Conservation (phyloP, 176 grass and related monocot species). For the Aegilops speltoides region DNA sequence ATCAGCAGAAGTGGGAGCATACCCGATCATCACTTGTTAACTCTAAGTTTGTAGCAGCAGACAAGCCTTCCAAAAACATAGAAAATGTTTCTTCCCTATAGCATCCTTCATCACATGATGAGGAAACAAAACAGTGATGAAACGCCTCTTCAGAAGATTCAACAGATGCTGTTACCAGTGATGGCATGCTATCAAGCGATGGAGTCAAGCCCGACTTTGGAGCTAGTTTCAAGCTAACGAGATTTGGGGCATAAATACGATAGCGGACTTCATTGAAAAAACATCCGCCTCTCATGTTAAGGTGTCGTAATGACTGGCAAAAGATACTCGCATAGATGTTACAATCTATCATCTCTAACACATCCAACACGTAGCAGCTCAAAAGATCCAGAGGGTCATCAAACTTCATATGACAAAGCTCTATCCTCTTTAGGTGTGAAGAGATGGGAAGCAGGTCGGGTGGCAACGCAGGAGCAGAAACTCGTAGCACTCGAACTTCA, state of each 20-base stretch:
- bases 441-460: background rate
- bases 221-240: background rate
- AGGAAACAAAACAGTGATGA: background rate
- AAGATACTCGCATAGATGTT: background rate
- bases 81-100: background rate
- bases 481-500: background rate
- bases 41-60: background rate
- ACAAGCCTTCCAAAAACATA: too few species aligned
- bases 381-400: background rate
- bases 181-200: background rate
- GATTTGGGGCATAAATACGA: background rate
- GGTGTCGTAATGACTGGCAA: background rate
- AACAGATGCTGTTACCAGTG: background rate
- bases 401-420: background rate
- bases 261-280: background rate
- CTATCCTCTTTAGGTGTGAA: background rate
- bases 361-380: background rate
- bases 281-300: background rate
- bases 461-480: background rate
- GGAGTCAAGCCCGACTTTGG: background rate
- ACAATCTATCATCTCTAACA: background rate
- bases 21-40: background rate
- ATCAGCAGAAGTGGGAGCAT: background rate
- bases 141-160: background rate
- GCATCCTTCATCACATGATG: background rate